Evolutionary conservation across 805 yeast species (phyloP).

Genomic region (Suhomyces prunicola): DNA sequence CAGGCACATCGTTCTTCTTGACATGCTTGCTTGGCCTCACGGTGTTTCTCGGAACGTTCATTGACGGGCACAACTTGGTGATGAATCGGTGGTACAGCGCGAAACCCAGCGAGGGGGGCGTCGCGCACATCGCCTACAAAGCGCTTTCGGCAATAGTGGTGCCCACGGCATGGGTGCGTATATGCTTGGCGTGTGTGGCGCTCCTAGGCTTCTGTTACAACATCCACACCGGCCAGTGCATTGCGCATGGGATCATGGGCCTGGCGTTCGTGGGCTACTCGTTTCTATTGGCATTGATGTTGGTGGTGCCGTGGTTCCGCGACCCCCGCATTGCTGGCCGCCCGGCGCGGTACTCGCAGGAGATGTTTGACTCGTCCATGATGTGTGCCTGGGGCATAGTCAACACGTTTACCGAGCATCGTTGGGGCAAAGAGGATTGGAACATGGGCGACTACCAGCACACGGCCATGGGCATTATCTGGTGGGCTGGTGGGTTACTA

Average conservation of each 20-base stretch:
- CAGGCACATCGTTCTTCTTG: constrained; percentile 67
- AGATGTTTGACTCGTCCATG: constrained; percentile 74
- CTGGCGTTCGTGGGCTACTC: constrained; percentile 82
- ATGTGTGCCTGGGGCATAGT: constrained; percentile 91
- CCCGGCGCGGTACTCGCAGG: constrained; percentile 54
- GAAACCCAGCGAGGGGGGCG: constrained; percentile 36
- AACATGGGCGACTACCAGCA: constrained; percentile 92
- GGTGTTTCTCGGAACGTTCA: constrained; percentile 52
- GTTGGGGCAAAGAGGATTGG: constrained; percentile 92
- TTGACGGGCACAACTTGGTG: constrained; percentile 50
- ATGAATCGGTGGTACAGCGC: constrained; percentile 33
- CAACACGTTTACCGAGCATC: constrained; percentile 92
- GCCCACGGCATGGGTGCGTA: constrained; percentile 73
- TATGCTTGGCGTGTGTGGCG: constrained; percentile 78
- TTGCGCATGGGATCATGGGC: constrained; percentile 98
- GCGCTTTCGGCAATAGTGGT: constrained; percentile 44
- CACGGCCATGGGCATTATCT: constrained; percentile 92
- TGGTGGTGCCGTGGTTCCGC: constrained; percentile 74
- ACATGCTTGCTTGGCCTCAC: constrained; percentile 44
- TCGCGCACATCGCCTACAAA: constrained; percentile 35
- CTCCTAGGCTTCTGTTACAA: constrained; percentile 85
- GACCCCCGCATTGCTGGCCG: constrained; percentile 19
- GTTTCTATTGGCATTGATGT: constrained; percentile 59
- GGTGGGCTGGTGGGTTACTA: constrained; percentile 93
- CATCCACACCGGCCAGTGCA: constrained; percentile 85